Evolutionary conservation across 495 filamentous ascomycete genomes (phyloP).

Genomic region (Trypethelium eluteriae): DNA sequence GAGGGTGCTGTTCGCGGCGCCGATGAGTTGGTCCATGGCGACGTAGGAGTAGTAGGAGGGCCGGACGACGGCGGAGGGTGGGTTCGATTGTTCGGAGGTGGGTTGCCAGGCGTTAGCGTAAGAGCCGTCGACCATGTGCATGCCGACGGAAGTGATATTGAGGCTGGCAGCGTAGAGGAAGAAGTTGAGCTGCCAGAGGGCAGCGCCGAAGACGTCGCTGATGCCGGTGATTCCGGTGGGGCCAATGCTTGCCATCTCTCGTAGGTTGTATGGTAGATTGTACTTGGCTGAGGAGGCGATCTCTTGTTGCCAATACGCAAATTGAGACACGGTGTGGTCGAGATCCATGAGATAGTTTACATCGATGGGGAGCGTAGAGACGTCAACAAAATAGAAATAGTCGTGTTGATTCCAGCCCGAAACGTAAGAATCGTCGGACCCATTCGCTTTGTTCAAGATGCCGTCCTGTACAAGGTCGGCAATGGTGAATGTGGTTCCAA

Average conservation of each 20-base stretch:
- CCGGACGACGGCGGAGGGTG: constrained; percentile 25
- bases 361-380: constrained; percentile 25
- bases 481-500: constrained; percentile 36
- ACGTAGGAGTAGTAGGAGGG: constrained; percentile 37
- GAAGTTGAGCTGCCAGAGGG: constrained; percentile 23
- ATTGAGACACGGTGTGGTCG: constrained; percentile 32
- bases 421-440: constrained; percentile 25
- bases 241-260: constrained; percentile 34
- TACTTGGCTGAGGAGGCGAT: constrained; percentile 28
- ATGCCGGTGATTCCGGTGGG: constrained; percentile 30
- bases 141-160: constrained; percentile 31
- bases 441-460: constrained; percentile 21
- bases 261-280: constrained; percentile 29
- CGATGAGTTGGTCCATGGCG: constrained; percentile 36
- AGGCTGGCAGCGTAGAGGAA: constrained; percentile 26
- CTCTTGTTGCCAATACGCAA: constrained; percentile 31
- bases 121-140: constrained; percentile 39
- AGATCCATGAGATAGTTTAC: constrained; percentile 31
- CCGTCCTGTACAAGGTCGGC: constrained; percentile 26
- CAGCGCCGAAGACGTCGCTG: constrained; percentile 22
- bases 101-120: constrained; percentile 36
- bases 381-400: constrained; percentile 39
- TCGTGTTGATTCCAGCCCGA: constrained; percentile 38
- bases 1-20: constrained; percentile 29
- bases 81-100: constrained; percentile 22